Percentiles rank a stretch among this genome's conserved stretches.
Conservation (phyloP, 2,329 filamentous ascomycete genomes). For the Xylariaceae sp. region DNA sequence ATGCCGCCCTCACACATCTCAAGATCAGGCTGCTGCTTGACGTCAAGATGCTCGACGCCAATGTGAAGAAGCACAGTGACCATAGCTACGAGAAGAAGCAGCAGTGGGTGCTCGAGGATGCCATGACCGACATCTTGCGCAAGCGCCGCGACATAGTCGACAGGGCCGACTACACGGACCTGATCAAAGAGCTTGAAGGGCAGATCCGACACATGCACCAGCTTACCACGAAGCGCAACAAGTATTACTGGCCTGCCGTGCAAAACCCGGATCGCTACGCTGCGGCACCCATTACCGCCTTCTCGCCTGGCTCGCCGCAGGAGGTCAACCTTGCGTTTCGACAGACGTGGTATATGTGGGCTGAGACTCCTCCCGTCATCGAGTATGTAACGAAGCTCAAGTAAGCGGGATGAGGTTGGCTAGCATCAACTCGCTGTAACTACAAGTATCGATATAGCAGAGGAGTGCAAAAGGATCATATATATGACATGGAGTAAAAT, state of each 20-base stretch:
- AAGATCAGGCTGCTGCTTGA: constrained; percentile 16
- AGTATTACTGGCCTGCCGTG: constrained; percentile 16
- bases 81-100: constrained; percentile 15
- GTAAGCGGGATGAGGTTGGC: no score
- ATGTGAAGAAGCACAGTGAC: constrained; percentile 6
- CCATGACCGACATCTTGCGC: constrained; percentile 12
- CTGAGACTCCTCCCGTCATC: constrained; percentile 10
- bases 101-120: constrained; percentile 15
- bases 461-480: no score
- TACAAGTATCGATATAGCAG: no score
- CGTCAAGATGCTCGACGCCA: constrained; percentile 7
- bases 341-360: constrained; percentile 17
- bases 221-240: constrained; percentile 8
- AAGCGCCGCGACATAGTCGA: constrained; percentile 17
- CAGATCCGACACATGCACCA: constrained; percentile 9
- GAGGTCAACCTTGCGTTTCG: constrained; percentile 13
- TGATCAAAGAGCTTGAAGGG: constrained; percentile 2
- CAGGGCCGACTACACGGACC: constrained; percentile 5
- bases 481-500: no score
- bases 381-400: constrained; percentile 33
- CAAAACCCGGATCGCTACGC: constrained; percentile 10
- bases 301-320: constrained; percentile 6
- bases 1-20: constrained; percentile 11
- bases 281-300: constrained; percentile 2
- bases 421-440: no score